Evolutionary conservation across 306 rosid genomes (phyloP).

Genomic region (Cicer bijugum): DNA sequence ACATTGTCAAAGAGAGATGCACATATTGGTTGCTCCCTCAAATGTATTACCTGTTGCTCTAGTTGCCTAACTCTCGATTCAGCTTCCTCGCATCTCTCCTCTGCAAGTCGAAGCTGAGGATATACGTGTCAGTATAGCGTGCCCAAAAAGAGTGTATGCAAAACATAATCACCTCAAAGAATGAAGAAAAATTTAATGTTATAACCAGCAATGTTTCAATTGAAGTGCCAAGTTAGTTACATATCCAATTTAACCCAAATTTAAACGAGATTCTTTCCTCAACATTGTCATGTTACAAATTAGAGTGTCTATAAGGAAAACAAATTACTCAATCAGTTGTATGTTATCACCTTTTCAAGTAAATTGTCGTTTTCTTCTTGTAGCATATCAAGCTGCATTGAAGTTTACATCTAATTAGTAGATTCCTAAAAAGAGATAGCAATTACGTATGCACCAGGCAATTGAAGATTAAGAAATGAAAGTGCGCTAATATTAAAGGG

Average conservation of each 20-base stretch:
- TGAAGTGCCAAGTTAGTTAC: conserved; percentile 21
- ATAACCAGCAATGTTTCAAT: conserved; percentile 23
- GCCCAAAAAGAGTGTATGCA: conserved; percentile 28
- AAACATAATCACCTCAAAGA: conserved; percentile 10
- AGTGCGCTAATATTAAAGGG: conserved; percentile 1
- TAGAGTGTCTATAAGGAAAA: conserved; percentile 21
- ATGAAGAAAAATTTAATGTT: conserved; percentile 15
- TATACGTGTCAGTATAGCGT: conserved; percentile 50
- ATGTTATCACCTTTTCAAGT: conserved; percentile 78
- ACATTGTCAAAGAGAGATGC: conserved; percentile 5
- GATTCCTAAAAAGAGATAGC: conserved; percentile 22
- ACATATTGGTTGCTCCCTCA: background rate
- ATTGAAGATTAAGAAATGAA: conserved; percentile 33
- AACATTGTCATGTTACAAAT: background rate
- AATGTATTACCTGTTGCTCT: conserved; percentile 79
- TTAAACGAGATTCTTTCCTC: conserved; percentile 31
- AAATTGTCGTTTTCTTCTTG: conserved; percentile 91
- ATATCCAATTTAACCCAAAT: conserved; percentile 29
- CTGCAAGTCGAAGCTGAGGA: conserved; percentile 95
- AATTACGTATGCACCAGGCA: conserved; percentile 13
- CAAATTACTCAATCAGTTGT: conserved; percentile 45
- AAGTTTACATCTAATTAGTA: conserved; percentile 50
- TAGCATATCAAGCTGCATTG: conserved; percentile 95
- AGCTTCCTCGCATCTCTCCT: conserved; percentile 86
- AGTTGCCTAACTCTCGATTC: conserved; percentile 88